These are phyloP conservation scores for Macrophomina tecta DNA, from an alignment of 2,329 filamentous ascomycete species.

Conservation along the genomic window DNA sequence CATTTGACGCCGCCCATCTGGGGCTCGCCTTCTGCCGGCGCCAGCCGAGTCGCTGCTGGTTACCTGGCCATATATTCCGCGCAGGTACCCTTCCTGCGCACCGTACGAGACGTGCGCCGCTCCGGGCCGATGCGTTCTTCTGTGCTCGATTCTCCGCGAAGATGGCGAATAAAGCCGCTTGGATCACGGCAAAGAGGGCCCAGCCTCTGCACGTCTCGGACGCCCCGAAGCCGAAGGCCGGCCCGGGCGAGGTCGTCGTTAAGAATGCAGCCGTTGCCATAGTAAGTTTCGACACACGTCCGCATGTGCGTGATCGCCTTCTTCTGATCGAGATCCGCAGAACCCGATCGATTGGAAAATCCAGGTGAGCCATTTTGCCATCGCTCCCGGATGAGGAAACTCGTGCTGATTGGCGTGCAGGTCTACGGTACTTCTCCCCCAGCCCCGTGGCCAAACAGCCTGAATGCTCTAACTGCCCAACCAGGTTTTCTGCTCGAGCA, in stretches of 20 bases:
- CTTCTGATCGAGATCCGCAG: neutral
- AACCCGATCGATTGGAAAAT: slow-evolving; percentile 29
- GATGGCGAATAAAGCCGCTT: slow-evolving; percentile 33
- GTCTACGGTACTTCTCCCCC: neutral
- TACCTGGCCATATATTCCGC: neutral
- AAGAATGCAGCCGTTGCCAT: slow-evolving; percentile 33
- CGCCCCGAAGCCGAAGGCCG: slow-evolving; percentile 27
- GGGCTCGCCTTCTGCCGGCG: neutral
- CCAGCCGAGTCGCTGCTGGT: neutral
- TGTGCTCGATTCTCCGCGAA: neutral
- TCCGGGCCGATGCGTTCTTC: neutral
- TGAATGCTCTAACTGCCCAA: neutral
- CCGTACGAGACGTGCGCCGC: neutral
- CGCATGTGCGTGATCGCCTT: slow-evolving; percentile 17
- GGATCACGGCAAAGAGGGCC: slow-evolving; percentile 29
- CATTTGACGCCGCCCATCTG: too few species aligned
- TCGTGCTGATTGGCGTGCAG: neutral
- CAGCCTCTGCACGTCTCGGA: slow-evolving; percentile 29
- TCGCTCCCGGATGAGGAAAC: neutral
- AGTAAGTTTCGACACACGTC: neutral
- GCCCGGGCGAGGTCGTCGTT: slow-evolving; percentile 35
- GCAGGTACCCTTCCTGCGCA: neutral
- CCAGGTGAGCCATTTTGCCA: slow-evolving; percentile 16
- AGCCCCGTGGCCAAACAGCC: neutral
- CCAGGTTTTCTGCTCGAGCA: slow-evolving; percentile 39